These are phyloP conservation scores for Erythrobasidium yunnanense DNA, from an alignment of 768 basidiomycete genomes.

Conservation along the genomic window DNA sequence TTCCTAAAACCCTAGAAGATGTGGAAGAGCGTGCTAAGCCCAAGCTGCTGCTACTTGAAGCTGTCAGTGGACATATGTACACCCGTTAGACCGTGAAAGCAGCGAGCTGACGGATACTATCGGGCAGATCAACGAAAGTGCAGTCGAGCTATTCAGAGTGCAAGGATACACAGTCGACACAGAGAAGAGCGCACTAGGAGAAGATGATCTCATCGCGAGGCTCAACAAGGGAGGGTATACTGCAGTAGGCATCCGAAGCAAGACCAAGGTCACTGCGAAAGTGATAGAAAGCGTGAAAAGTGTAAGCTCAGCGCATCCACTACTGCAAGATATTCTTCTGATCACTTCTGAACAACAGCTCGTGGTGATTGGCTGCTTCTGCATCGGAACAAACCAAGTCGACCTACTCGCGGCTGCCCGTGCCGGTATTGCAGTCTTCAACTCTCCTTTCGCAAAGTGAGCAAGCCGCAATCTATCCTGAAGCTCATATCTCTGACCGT, in stretches of 20 bases:
- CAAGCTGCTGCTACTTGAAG: constrained; percentile 77
- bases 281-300: constrained; percentile 78
- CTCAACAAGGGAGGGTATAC: constrained; percentile 69
- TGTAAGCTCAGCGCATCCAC: constrained; percentile 49
- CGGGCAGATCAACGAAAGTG: constrained; percentile 41
- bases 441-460: constrained; percentile 65
- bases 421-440: constrained; percentile 93
- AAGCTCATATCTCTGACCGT: not conserved
- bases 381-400: constrained; percentile 97
- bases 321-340: not conserved
- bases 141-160: constrained; percentile 62
- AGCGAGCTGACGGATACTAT: not conserved
- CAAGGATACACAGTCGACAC: constrained; percentile 81
- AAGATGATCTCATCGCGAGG: constrained; percentile 73
- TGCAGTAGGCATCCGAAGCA: constrained; percentile 91
- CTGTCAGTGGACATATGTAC: too few species aligned
- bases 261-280: constrained; percentile 86
- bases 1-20: constrained; percentile 1
- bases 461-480: not conserved
- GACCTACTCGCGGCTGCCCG: constrained; percentile 71
- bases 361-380: constrained; percentile 94
- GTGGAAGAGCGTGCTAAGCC: constrained; percentile 54
- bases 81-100: too few species aligned
- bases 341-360: constrained; percentile 49
- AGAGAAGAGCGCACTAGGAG: constrained; percentile 64